phyloP scores from a whole-genome alignment of 148 eudicot species.

The Heliamphora exappendiculata region DNA sequence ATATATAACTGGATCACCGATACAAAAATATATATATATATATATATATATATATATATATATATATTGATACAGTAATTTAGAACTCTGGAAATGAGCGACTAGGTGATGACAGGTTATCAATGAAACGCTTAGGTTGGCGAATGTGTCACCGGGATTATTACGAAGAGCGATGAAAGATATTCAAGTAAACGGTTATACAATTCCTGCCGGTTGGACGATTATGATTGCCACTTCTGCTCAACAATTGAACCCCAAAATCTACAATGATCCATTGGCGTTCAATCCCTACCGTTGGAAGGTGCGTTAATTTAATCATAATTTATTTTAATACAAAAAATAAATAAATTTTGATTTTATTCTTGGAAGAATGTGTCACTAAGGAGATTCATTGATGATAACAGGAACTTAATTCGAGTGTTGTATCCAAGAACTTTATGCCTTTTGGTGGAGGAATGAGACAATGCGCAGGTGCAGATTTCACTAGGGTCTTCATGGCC shows the following conservation, averaged over 20 bases:
- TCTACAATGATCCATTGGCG: not conserved
- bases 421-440: conserved; percentile 3
- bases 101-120: not conserved
- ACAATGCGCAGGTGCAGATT: conserved; percentile 15
- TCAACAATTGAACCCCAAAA: not conserved
- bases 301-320: not conserved
- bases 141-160: not conserved
- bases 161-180: not conserved
- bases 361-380: no score
- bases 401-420: conserved; percentile 2
- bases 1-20: no score
- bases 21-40: no score
- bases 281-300: conserved; percentile 7
- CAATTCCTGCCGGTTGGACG: not conserved
- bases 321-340: no score
- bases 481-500: conserved; percentile 3
- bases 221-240: conserved; percentile 8
- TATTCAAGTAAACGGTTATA: not conserved
- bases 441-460: conserved; percentile 2
- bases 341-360: no score
- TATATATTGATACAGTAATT: no score
- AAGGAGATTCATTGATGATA: no score
- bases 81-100: no score
- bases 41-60: no score
- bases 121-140: conserved; percentile 1